These are phyloP conservation scores for Aegilops bicornis DNA, from an alignment of 176 grass and related monocot genomes.

Conservation along the genomic window DNA sequence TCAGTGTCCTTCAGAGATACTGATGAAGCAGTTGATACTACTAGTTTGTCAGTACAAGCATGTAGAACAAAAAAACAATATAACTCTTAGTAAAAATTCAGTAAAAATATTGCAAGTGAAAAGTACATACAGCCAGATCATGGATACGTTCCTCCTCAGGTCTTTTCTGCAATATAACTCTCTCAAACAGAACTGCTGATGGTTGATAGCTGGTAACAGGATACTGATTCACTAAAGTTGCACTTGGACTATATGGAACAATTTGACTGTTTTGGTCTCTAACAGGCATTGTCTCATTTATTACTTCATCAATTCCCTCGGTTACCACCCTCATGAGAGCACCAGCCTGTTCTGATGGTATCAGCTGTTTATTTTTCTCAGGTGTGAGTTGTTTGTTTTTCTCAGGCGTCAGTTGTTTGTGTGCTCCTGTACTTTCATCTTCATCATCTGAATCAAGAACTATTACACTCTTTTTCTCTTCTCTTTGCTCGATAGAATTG, in stretches of 20 bases:
- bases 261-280: constrained; percentile 43
- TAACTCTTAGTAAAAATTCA: neutral
- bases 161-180: constrained; percentile 72
- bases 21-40: neutral
- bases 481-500: constrained; percentile 27
- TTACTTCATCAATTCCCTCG: constrained; percentile 19
- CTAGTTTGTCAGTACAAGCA: neutral
- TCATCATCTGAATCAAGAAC: constrained; percentile 93
- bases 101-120: neutral
- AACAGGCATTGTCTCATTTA: constrained; percentile 34
- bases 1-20: neutral
- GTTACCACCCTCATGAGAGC: constrained; percentile 26
- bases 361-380: constrained; percentile 20
- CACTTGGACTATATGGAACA: constrained; percentile 48
- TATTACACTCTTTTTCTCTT: constrained; percentile 49
- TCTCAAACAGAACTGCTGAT: constrained; percentile 59
- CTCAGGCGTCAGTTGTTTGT: neutral
- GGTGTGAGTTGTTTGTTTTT: constrained; percentile 18
- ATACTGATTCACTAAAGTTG: constrained; percentile 25
- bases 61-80: constrained; percentile 15
- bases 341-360: constrained; percentile 22
- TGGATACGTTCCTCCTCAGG: constrained; percentile 57
- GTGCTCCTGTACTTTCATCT: constrained; percentile 36
- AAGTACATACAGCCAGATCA: constrained; percentile 58
- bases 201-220: constrained; percentile 60